Conservation (phyloP, 371 early-diverging fungal genomes). For the Saksenaea vasiformis region DNA sequence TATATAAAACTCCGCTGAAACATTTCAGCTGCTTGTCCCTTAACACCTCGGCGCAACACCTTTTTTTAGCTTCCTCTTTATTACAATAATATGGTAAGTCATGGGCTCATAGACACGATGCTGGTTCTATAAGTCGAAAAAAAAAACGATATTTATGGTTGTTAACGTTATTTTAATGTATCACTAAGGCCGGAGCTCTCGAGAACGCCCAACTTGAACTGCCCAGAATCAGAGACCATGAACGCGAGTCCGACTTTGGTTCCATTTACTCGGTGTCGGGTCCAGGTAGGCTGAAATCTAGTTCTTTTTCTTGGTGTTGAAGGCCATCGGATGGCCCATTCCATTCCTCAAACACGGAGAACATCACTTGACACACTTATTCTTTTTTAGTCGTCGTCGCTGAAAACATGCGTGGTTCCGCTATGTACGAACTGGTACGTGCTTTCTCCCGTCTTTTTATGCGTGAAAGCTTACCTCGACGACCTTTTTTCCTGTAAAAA, state of each 20-base stretch:
- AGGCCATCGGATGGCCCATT: not conserved
- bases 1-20: too few species aligned
- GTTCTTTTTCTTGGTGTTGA: constrained; percentile 11
- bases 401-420: constrained; percentile 98
- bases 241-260: constrained; percentile 89
- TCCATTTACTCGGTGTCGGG: constrained; percentile 98
- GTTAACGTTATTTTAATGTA: constrained; percentile 1
- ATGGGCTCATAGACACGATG: not conserved
- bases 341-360: constrained; percentile 2
- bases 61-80: not conserved
- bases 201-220: constrained; percentile 78
- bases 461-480: not conserved
- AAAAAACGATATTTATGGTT: not conserved
- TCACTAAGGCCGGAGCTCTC: constrained; percentile 78
- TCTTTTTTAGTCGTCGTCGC: constrained; percentile 90
- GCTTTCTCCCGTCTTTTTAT: not conserved
- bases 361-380: constrained; percentile 2
- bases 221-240: constrained; percentile 86
- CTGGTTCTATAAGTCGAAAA: not conserved
- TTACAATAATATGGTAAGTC: not conserved
- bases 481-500: not conserved
- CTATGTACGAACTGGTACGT: constrained; percentile 99
- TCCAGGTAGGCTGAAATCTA: constrained; percentile 74
- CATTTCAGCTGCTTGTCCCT: not conserved
- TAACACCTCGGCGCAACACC: constrained; percentile 4